These are phyloP conservation scores for Blastobotrys peoriensis DNA, from an alignment of 805 yeast species.

Conservation along the genomic window DNA sequence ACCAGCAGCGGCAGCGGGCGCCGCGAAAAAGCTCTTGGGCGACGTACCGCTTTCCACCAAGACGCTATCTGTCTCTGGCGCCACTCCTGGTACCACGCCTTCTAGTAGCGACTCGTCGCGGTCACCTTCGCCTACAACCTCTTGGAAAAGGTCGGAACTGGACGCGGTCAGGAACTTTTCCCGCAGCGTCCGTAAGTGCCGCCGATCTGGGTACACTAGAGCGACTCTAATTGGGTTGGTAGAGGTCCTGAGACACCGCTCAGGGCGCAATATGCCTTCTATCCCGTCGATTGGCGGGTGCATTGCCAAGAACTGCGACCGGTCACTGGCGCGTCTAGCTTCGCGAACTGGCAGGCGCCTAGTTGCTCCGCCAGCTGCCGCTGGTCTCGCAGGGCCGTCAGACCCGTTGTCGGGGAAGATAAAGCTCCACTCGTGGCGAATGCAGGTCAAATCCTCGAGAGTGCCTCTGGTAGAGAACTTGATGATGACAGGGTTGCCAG, in stretches of 20 bases:
- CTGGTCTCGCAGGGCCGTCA: not conserved
- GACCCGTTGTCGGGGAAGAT: conserved; percentile 10
- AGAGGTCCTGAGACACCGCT: conserved; percentile 14
- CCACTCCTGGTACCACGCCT: not conserved
- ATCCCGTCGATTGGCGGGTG: conserved; percentile 11
- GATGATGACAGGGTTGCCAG: conserved; percentile 18
- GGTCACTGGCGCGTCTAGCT: not conserved
- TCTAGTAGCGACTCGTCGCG: not conserved
- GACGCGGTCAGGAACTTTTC: conserved; percentile 10
- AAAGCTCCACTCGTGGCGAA: conserved; percentile 22
- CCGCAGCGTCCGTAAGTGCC: conserved; percentile 17
- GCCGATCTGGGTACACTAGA: conserved; percentile 17
- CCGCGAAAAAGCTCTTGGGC: not conserved
- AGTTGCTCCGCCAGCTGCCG: not conserved
- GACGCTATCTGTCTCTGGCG: not conserved
- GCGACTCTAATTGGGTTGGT: conserved; percentile 17
- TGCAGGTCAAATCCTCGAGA: conserved; percentile 22
- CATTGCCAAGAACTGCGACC: not conserved
- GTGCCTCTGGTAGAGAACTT: conserved; percentile 19
- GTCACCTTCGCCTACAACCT: no score
- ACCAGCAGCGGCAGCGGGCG: not conserved
- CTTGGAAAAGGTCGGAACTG: not conserved
- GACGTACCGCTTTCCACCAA: not conserved
- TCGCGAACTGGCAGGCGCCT: conserved; percentile 1
- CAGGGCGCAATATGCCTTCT: conserved; percentile 19